phyloP scores from a whole-genome alignment of 345 rosid species.

The Ceriops tagal region DNA sequence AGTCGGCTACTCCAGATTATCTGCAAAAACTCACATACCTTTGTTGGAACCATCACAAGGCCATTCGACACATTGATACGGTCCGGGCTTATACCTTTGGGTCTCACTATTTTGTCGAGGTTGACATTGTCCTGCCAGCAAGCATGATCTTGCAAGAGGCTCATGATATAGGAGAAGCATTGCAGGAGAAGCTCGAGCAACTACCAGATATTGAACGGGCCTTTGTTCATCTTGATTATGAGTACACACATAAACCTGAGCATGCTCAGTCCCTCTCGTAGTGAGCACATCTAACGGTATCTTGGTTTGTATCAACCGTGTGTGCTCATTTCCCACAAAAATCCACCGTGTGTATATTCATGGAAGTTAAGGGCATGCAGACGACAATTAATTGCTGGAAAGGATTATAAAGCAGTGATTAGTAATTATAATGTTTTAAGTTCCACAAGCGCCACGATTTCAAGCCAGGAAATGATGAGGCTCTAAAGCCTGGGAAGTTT shows the following conservation, averaged over 20 bases:
- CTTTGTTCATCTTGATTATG: slow-evolving; percentile 96
- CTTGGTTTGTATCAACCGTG: neutral
- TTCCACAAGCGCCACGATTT: neutral
- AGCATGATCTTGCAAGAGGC: slow-evolving; percentile 87
- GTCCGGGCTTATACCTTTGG: slow-evolving; percentile 99
- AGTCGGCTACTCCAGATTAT: slow-evolving; percentile 80
- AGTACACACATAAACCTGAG: slow-evolving; percentile 91
- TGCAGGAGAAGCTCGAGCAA: slow-evolving; percentile 90
- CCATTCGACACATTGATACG: slow-evolving; percentile 84
- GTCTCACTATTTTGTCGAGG: slow-evolving; percentile 95
- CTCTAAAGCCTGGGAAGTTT: neutral
- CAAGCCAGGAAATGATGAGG: neutral
- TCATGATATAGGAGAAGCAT: slow-evolving; percentile 83
- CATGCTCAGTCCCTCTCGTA: slow-evolving; percentile 46
- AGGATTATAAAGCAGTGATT: neutral
- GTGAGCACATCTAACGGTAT: neutral
- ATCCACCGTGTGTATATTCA: neutral
- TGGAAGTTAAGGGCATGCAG: neutral
- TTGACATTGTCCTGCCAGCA: slow-evolving; percentile 88
- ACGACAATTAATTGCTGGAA: neutral
- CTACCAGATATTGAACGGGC: slow-evolving; percentile 90
- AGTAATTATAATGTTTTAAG: neutral
- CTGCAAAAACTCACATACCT: slow-evolving; percentile 91
- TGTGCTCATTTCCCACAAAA: neutral
- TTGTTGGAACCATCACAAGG: slow-evolving; percentile 94